These are phyloP conservation scores for Quillaja saponaria DNA, from an alignment of 306 rosid species.

Conservation along the genomic window DNA sequence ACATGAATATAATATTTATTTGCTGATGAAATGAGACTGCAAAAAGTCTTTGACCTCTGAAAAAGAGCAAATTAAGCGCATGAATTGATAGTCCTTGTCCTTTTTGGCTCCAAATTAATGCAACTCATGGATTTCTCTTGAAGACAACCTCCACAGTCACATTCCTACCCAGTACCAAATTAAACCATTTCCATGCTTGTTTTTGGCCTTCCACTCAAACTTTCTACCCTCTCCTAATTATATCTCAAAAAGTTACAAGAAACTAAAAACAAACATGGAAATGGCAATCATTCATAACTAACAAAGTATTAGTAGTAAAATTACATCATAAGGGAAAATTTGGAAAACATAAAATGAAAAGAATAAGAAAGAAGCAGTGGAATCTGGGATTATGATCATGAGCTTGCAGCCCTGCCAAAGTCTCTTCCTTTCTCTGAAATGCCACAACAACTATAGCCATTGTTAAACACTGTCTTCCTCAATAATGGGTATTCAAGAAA, in stretches of 20 bases:
- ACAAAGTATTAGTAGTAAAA: background rate
- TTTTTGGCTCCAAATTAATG: slow-evolving; percentile 55
- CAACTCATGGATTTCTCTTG: slow-evolving; percentile 74
- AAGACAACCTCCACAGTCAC: slow-evolving; percentile 37
- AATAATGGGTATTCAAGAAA: slow-evolving; percentile 21
- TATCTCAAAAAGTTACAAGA: background rate
- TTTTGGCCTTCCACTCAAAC: slow-evolving; percentile 46
- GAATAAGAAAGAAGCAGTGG: background rate
- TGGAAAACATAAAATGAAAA: background rate
- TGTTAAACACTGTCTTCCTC: slow-evolving; percentile 16
- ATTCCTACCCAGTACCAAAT: slow-evolving; percentile 27
- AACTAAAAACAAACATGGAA: slow-evolving; percentile 70
- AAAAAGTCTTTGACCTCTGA: slow-evolving; percentile 34
- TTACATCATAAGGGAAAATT: background rate
- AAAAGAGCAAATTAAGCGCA: slow-evolving; percentile 19
- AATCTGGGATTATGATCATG: slow-evolving; percentile 14
- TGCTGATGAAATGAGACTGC: slow-evolving; percentile 24
- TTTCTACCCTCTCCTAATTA: slow-evolving; percentile 25
- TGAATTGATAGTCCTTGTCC: slow-evolving; percentile 31
- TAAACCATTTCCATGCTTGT: slow-evolving; percentile 77
- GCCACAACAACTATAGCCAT: slow-evolving; percentile 22
- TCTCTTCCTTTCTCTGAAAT: slow-evolving; percentile 31
- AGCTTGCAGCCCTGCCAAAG: slow-evolving; percentile 16
- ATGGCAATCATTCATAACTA: slow-evolving; percentile 32
- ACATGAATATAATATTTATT: slow-evolving; percentile 30